These are phyloP conservation scores for Kluyveromyces nonfermentans DNA, from an alignment of 805 yeast species.

Conservation along the genomic window DNA sequence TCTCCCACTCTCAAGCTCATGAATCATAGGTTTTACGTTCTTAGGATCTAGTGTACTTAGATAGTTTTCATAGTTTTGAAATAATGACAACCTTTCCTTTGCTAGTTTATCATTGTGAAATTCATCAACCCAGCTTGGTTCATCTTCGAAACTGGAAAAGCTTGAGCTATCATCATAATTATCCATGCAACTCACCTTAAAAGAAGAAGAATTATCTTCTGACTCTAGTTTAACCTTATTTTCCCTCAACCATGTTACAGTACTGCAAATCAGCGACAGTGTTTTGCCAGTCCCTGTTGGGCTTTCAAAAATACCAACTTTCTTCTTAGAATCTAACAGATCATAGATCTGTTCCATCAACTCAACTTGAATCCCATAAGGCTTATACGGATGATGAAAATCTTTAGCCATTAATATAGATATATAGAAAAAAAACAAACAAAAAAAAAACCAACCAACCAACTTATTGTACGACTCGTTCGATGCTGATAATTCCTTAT, in stretches of 20 bases:
- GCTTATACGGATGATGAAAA: slow-evolving; percentile 71
- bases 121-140: slow-evolving; percentile 61
- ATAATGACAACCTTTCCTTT: slow-evolving; percentile 16
- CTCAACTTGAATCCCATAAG: slow-evolving; percentile 68
- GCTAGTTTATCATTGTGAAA: slow-evolving; percentile 27
- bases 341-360: slow-evolving; percentile 71
- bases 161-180: slow-evolving; percentile 29
- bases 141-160: slow-evolving; percentile 37
- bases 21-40: background rate
- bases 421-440: background rate
- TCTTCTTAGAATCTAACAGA: slow-evolving; percentile 39
- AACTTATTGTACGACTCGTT: no score
- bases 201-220: slow-evolving; percentile 4
- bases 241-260: slow-evolving; percentile 73
- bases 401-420: slow-evolving; percentile 2
- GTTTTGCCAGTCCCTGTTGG: slow-evolving; percentile 97
- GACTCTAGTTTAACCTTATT: slow-evolving; percentile 27
- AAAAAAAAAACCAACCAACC: no score
- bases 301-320: slow-evolving; percentile 77
- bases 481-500: no score
- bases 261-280: slow-evolving; percentile 72
- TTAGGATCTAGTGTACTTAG: slow-evolving; percentile 22
- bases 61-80: slow-evolving; percentile 30
- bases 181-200: slow-evolving; percentile 13
- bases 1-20: slow-evolving; percentile 5